These are phyloP conservation scores for Huntiella savannae DNA, from an alignment of 2,329 filamentous ascomycete species.

Conservation along the genomic window DNA sequence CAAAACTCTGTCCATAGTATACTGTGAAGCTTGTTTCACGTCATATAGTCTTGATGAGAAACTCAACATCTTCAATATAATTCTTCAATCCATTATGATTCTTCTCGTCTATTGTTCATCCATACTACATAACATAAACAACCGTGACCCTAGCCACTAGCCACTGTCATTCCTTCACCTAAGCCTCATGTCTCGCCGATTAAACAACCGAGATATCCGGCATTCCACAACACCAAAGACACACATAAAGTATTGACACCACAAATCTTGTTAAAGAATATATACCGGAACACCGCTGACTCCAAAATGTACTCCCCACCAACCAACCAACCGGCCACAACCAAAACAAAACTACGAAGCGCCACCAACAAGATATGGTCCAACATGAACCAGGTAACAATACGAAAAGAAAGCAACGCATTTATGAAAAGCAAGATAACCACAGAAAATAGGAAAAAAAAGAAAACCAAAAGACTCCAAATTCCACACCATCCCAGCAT, in stretches of 20 bases:
- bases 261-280: background rate
- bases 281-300: background rate
- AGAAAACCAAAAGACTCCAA: constrained; percentile 9
- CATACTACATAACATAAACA: background rate
- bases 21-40: too few species aligned
- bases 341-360: too few species aligned
- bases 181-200: too few species aligned
- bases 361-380: constrained; percentile 3
- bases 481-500: constrained; percentile 10
- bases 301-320: background rate
- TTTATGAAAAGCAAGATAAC: constrained; percentile 1
- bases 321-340: constrained; percentile 1
- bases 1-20: too few species aligned
- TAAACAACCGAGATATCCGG: too few species aligned
- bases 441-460: constrained; percentile 7
- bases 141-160: too few species aligned
- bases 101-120: background rate
- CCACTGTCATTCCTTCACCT: too few species aligned
- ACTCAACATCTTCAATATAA: too few species aligned
- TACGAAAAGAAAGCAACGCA: constrained; percentile 11
- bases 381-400: background rate
- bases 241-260: too few species aligned
- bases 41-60: too few species aligned
- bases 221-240: too few species aligned
- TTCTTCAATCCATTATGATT: too few species aligned